Evolutionary conservation across 441 rosid genomes (phyloP).

Genomic region (Croton laevigatus): DNA sequence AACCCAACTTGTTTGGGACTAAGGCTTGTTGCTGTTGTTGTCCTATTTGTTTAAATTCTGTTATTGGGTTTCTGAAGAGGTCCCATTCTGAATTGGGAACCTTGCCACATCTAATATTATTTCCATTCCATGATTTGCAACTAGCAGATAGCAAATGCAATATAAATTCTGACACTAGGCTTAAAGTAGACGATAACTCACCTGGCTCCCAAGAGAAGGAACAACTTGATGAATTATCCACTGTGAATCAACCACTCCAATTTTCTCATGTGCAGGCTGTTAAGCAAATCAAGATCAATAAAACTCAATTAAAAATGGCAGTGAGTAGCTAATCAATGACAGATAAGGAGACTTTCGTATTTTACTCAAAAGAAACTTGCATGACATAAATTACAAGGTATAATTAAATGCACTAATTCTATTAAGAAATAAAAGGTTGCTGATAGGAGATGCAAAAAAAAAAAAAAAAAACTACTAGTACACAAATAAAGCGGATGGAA

Average conservation of each 20-base stretch:
- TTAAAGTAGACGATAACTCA: constrained; percentile 20
- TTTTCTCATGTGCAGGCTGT: constrained; percentile 85
- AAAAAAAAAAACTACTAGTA: not conserved
- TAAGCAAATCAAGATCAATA: constrained; percentile 9
- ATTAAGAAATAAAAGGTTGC: not conserved
- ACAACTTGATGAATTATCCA: constrained; percentile 88
- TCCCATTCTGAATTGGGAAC: no score
- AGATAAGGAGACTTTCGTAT: not conserved
- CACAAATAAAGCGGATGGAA: not conserved
- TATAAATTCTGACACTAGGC: no score
- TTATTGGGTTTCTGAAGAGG: no score
- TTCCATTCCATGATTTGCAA: no score
- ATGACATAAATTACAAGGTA: not conserved
- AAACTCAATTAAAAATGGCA: constrained; percentile 2
- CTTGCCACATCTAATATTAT: no score
- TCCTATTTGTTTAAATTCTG: no score
- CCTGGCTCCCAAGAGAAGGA: constrained; percentile 89
- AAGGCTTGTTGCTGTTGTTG: no score
- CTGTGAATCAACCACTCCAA: constrained; percentile 89
- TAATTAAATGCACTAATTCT: not conserved
- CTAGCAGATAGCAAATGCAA: no score
- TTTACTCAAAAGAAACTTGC: not conserved
- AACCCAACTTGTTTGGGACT: no score
- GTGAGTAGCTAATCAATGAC: not conserved
- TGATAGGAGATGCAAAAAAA: not conserved